A percentile compares a stretch with the other conserved stretches of the same genome.
These are phyloP conservation scores for Phanerochaete sordida DNA, from an alignment of 768 basidiomycete genomes.

Conservation along the genomic window DNA sequence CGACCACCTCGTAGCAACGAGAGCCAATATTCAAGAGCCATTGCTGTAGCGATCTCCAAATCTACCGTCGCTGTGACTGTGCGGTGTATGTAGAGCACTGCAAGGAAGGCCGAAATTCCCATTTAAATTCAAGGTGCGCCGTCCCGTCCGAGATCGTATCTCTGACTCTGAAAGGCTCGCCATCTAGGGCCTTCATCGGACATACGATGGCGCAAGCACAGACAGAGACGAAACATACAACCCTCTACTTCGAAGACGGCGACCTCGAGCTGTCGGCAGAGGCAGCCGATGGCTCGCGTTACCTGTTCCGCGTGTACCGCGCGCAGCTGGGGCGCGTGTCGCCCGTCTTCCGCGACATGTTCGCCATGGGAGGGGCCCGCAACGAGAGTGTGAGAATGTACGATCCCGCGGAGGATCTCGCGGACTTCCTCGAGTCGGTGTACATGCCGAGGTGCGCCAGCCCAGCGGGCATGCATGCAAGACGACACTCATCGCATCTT, in stretches of 20 bases:
- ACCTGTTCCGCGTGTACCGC: conserved; percentile 7
- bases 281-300: neutral
- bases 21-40: no score
- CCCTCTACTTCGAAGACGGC: conserved; percentile 10
- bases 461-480: neutral
- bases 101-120: no score
- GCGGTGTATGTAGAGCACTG: no score
- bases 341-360: conserved; percentile 12
- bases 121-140: no score
- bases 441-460: conserved; percentile 7
- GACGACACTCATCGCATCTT: neutral
- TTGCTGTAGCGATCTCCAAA: no score
- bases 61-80: no score
- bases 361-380: neutral
- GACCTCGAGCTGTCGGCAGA: conserved; percentile 1
- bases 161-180: no score
- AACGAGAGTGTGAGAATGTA: conserved; percentile 1
- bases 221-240: no score
- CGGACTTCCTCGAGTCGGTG: conserved; percentile 5
- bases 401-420: conserved; percentile 14
- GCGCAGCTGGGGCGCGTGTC: conserved; percentile 3
- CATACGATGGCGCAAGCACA: no score
- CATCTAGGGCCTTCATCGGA: no score
- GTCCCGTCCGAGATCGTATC: no score
- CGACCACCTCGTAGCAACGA: no score